phyloP scores from a whole-genome alignment of 805 yeast species.

The Danielia oregonensis region DNA sequence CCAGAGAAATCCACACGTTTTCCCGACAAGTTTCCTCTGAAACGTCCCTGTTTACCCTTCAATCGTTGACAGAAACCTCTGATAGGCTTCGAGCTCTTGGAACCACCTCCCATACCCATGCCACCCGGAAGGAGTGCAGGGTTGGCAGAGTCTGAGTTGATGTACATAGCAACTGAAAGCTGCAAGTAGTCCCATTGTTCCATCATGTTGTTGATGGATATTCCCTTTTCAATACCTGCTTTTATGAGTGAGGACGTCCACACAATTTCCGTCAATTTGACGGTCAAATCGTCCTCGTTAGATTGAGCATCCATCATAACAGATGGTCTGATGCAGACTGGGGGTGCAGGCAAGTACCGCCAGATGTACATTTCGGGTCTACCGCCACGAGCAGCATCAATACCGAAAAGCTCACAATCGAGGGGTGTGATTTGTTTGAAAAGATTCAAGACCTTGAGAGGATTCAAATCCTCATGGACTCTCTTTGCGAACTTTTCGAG shows the following conservation, averaged over 20 bases:
- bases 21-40: conserved; percentile 96
- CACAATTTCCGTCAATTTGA: conserved; percentile 91
- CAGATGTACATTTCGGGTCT: conserved; percentile 95
- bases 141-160: conserved; percentile 89
- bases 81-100: conserved; percentile 68
- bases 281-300: conserved; percentile 96
- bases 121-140: conserved; percentile 74
- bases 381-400: conserved; percentile 82
- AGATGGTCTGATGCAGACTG: conserved; percentile 97
- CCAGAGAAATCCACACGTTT: conserved; percentile 98
- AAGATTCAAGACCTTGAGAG: conserved; percentile 79
- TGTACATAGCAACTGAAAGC: conserved; percentile 93
- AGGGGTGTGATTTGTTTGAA: conserved; percentile 82
- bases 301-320: conserved; percentile 90
- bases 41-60: conserved; percentile 98
- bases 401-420: conserved; percentile 90
- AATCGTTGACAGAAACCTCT: conserved; percentile 95
- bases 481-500: conserved; percentile 81
- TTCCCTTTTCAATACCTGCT: conserved; percentile 94
- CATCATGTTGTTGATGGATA: conserved; percentile 88
- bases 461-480: conserved; percentile 91
- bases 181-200: conserved; percentile 99
- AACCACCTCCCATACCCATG: conserved; percentile 42
- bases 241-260: conserved; percentile 94
- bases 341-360: conserved; percentile 98